Evolutionary conservation across 768 basidiomycete species (phyloP), one percentile per base, ranked within the genome.

Genomic region (Amanita polypyramis): DNA sequence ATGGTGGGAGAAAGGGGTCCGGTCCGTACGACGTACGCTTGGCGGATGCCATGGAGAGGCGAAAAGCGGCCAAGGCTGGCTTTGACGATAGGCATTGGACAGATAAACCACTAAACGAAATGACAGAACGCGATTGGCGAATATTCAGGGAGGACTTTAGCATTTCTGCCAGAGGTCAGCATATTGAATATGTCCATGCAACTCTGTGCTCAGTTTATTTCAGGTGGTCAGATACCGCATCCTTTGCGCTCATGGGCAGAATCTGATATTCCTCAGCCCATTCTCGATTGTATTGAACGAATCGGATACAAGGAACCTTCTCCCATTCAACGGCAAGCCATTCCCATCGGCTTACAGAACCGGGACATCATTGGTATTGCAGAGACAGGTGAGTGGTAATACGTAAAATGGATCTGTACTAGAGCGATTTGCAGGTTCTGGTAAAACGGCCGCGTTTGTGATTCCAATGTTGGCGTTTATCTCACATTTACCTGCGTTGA

Each of bases 91-190:
- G 94, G 50, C 96, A 99, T 69, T 99, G 96, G 96, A 85, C 90
- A 0, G 94, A 98, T 12, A 99, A 99, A 64, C 77, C 83, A 1
- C 69, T 98, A 35, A 62, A 73, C 2, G 93, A 97, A 66, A 97
- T 99, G 84, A 91, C 86, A 60, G 96, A 98, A 58, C 75, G 96
- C 41, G 96, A 99, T 62, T 99, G 96, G 96, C 80, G 96, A 57
- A 99, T 99, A 62, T 98, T 99, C 70, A 72, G 94, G 52, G 96
- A 98, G 65, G 96, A 99, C 65, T 99, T 95, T 69, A 94, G 85
- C 58, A 99, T 99, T 51, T 81, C 90, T 50, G 85, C 94, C 1
- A 68, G 94, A 65, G 95, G 94, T 85, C 43, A 21, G 72, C 61
- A 30, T 32, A n/a, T 49, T 34, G 41, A 49, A 40, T 46, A 21